A percentile compares a stretch with the other conserved stretches of the same genome.
Evolutionary conservation across 1,139 yeast species (phyloP).

Genomic region (Sugiyamaella grinbergsii): DNA sequence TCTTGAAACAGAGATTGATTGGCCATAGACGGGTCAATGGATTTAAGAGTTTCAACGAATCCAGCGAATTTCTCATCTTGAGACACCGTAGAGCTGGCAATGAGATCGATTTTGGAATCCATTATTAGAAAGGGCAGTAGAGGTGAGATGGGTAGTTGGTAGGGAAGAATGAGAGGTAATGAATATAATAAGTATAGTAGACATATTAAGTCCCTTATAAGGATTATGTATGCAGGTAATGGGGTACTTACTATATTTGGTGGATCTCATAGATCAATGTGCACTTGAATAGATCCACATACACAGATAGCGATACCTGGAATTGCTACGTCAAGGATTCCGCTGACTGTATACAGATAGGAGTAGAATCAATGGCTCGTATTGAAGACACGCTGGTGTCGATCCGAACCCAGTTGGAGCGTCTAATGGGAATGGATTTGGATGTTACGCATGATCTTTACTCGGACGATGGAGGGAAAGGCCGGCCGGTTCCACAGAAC

Average conservation of each 20-base stretch:
- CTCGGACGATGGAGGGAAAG: constrained; percentile 1
- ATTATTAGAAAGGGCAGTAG: too few relatives aligned
- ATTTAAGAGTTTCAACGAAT: constrained; percentile 11
- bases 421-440: constrained; percentile 3
- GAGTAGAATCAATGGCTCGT: neutral
- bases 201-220: too few relatives aligned
- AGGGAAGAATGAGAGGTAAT: neutral
- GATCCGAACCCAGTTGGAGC: constrained; percentile 8
- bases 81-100: constrained; percentile 1
- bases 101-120: constrained; percentile 12
- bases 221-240: too few relatives aligned
- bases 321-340: too few relatives aligned
- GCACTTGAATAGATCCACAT: too few relatives aligned
- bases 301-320: too few relatives aligned
- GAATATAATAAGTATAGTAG: neutral
- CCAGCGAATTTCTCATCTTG: constrained; percentile 16
- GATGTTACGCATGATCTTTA: constrained; percentile 12
- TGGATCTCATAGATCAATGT: too few relatives aligned
- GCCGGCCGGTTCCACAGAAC: constrained; percentile 14
- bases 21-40: constrained; percentile 5
- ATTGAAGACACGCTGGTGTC: constrained; percentile 9
- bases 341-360: neutral
- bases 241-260: too few relatives aligned
- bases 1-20: constrained; percentile 1
- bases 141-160: neutral